Base-by-base conservation (phyloP, 2,329 filamentous ascomycete genomes). In the Hypoxylon sp. region DNA sequence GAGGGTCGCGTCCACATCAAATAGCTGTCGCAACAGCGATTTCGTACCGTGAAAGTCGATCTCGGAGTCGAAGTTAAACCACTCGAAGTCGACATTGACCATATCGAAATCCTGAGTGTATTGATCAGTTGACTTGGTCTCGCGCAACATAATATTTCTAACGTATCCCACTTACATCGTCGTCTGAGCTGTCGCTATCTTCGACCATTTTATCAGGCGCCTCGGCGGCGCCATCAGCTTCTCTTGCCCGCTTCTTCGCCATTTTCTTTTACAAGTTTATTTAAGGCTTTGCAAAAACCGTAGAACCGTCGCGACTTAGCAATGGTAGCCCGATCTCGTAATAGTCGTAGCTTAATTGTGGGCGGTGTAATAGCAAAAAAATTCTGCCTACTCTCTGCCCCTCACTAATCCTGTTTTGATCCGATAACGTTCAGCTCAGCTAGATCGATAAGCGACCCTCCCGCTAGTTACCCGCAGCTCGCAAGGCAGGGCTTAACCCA, bases 21-120 rank as follows among this genome's bases (percentile, higher is more conserved):
- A 91, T 46, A 99, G 89, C 81, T 99, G 96, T 67, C 95, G 92
- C 66, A 98, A 82, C 6, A 99, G 89, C 9, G 90, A 91, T 81
- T 98, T 98, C 74, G 97, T 88, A 65, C 96, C 96, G 81, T 98
- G 95, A 81, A 98, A 98, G 81, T 99, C 96, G 75, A 97, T 87
- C 6, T 92, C 89, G 1, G 92, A 86, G 75, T 96, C 91, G 70
- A 95, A 97, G 82, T 98, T 97, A 84, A 98, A 99, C 92, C 94
- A 98, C 83, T 99, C 96, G 77, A 99, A 99, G 72, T 98, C 95
- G 64, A 98, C 94, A 78, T 98, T 91, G 72, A 99, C 90, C 80
- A 95, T 92, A 78, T 97, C 92, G 77, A 94, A 92, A 76, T 97
- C 93, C 93, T 97, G 60, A 37, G 26, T 5, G 24, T 8, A 62